phyloP scores from a whole-genome alignment of 768 basidiomycete species.

The Lactifluus subvellereus region DNA sequence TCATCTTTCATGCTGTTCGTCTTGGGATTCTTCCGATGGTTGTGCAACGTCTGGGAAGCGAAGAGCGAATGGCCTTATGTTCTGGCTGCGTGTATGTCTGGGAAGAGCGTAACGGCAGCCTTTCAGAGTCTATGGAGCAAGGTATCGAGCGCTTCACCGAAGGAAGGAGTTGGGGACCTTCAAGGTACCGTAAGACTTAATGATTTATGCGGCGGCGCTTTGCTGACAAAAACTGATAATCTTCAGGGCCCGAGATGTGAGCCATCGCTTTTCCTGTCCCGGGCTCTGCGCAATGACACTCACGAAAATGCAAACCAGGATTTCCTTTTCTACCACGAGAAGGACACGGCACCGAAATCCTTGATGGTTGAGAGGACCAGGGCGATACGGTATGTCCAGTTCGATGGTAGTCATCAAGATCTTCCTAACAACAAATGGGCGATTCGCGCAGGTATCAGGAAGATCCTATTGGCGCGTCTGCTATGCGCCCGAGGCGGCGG shows the following conservation, averaged over 20 bases:
- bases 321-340: slow-evolving; percentile 39
- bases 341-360: slow-evolving; percentile 30
- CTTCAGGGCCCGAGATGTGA: slow-evolving; percentile 20
- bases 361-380: slow-evolving; percentile 26
- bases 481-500: slow-evolving; percentile 20
- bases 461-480: slow-evolving; percentile 21
- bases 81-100: slow-evolving; percentile 37
- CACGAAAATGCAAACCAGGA: slow-evolving; percentile 26
- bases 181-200: slow-evolving; percentile 28
- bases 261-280: neutral
- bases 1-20: slow-evolving; percentile 37
- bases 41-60: slow-evolving; percentile 36
- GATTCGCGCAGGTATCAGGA: slow-evolving; percentile 25
- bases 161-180: slow-evolving; percentile 36
- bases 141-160: slow-evolving; percentile 38
- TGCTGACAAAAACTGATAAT: neutral
- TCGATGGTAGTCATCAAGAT: neutral
- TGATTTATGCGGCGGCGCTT: neutral
- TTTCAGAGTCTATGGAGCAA: slow-evolving; percentile 32
- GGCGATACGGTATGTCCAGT: slow-evolving; percentile 25
- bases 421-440: neutral
- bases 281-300: neutral
- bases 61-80: slow-evolving; percentile 33
- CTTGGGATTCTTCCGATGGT: slow-evolving; percentile 34
- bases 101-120: slow-evolving; percentile 34